These are phyloP conservation scores for Claviceps maximensis DNA, from an alignment of 2,329 filamentous ascomycete genomes.

Conservation along the genomic window DNA sequence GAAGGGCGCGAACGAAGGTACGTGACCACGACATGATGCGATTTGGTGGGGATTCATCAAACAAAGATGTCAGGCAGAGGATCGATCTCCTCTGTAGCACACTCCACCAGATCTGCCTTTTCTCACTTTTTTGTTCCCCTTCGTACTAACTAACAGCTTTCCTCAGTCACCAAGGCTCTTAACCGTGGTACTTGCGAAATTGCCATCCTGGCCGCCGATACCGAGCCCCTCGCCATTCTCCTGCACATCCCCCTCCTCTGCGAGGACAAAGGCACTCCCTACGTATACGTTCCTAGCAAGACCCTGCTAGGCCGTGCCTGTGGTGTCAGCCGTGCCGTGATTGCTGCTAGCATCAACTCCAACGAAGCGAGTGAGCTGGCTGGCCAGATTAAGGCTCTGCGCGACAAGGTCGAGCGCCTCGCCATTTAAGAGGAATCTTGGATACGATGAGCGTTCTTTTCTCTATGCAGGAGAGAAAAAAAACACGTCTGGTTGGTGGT, in stretches of 20 bases:
- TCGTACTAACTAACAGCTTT: conserved; percentile 5
- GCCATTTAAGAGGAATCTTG: conserved; percentile 69
- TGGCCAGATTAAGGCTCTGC: conserved; percentile 74
- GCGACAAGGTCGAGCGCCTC: conserved; percentile 90
- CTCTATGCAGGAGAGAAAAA: neutral
- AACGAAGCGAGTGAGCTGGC: conserved; percentile 84
- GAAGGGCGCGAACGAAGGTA: conserved; percentile 73
- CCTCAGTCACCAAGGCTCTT: conserved; percentile 59
- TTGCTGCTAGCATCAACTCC: conserved; percentile 76
- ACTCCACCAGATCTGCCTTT: neutral
- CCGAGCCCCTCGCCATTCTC: conserved; percentile 73
- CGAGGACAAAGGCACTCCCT: conserved; percentile 58
- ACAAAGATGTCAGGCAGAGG: too few relatives aligned
- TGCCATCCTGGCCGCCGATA: conserved; percentile 81
- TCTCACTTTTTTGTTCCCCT: neutral
- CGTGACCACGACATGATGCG: conserved; percentile 3
- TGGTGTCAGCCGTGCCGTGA: conserved; percentile 79
- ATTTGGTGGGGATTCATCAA: too few relatives aligned
- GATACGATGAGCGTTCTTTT: too few relatives aligned
- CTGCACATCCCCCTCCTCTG: conserved; percentile 79
- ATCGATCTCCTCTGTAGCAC: neutral
- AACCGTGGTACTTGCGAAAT: conserved; percentile 86
- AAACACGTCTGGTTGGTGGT: neutral
- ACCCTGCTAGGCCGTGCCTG: conserved; percentile 78
- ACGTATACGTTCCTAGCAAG: conserved; percentile 65